These are phyloP conservation scores for Xylaria longipes DNA, from an alignment of 495 filamentous ascomycete species.

Conservation along the genomic window DNA sequence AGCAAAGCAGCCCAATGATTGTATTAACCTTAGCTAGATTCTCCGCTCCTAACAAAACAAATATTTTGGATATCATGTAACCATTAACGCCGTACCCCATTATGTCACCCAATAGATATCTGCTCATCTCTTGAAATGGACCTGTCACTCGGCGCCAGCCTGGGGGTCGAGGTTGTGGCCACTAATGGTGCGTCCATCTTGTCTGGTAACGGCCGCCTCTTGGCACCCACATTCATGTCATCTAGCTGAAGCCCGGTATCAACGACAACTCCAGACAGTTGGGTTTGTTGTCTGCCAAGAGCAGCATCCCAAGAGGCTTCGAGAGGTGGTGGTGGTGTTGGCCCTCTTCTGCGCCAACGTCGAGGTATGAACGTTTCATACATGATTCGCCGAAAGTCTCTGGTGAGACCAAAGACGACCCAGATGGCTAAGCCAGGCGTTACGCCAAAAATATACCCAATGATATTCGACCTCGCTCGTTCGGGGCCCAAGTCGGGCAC, in stretches of 20 bases:
- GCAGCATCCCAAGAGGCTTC: background rate
- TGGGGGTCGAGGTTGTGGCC: background rate
- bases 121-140: background rate
- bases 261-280: slow-evolving; percentile 3
- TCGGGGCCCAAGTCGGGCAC: slow-evolving; percentile 29
- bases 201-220: slow-evolving; percentile 14
- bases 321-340: background rate
- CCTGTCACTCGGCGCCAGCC: background rate
- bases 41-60: background rate
- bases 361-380: slow-evolving; percentile 31
- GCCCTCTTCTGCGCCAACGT: background rate
- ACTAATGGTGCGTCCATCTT: slow-evolving; percentile 9
- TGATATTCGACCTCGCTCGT: slow-evolving; percentile 33
- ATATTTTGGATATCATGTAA: background rate
- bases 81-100: slow-evolving; percentile 2
- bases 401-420: slow-evolving; percentile 35
- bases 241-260: slow-evolving; percentile 16
- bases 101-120: background rate
- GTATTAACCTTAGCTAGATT: background rate
- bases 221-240: background rate
- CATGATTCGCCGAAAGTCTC: slow-evolving; percentile 33
- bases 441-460: slow-evolving; percentile 35
- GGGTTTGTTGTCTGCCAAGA: background rate
- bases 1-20: background rate
- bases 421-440: slow-evolving; percentile 35